phyloP scores from a whole-genome alignment of 1,139 yeast genomes.

The Nakaseomyces kungkrabaensis region DNA sequence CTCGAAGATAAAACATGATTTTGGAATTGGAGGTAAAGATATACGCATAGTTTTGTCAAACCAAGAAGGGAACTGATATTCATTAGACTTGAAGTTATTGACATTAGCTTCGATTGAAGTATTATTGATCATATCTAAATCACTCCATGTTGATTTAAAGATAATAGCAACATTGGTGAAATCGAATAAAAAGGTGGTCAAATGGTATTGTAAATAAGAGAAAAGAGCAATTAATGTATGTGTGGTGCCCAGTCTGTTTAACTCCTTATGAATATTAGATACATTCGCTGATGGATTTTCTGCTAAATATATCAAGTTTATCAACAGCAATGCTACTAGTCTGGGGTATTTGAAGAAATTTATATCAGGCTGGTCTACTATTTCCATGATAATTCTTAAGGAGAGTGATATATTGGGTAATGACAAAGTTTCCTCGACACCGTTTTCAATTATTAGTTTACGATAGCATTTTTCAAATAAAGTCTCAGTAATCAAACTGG shows the following conservation, averaged over 20 bases:
- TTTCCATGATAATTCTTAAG: constrained; percentile 28
- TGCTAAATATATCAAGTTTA: constrained; percentile 11
- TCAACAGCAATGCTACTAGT: constrained; percentile 12
- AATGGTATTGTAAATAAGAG: constrained; percentile 20
- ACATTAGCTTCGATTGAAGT: not conserved
- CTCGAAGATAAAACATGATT: constrained; percentile 30
- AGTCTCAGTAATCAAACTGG: not conserved
- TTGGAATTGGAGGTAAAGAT: constrained; percentile 32
- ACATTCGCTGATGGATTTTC: constrained; percentile 8
- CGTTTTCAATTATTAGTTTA: not conserved
- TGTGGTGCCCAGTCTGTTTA: constrained; percentile 20
- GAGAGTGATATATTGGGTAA: not conserved
- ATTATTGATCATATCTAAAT: not conserved
- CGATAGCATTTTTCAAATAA: not conserved
- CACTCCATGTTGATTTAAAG: not conserved
- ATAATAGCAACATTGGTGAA: constrained; percentile 8
- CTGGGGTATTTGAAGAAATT: constrained; percentile 26
- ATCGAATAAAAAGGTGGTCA: constrained; percentile 14
- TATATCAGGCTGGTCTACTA: constrained; percentile 32
- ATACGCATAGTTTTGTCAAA: constrained; percentile 19
- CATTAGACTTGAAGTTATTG: constrained; percentile 3
- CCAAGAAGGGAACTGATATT: constrained; percentile 20
- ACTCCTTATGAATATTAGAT: constrained; percentile 13
- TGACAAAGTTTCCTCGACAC: not conserved
- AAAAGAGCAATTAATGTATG: constrained; percentile 26